Evolutionary conservation across 495 filamentous ascomycete genomes (phyloP), one percentile per base, ranked within the genome.

Genomic region (Friedmanniomyces simplex): DNA sequence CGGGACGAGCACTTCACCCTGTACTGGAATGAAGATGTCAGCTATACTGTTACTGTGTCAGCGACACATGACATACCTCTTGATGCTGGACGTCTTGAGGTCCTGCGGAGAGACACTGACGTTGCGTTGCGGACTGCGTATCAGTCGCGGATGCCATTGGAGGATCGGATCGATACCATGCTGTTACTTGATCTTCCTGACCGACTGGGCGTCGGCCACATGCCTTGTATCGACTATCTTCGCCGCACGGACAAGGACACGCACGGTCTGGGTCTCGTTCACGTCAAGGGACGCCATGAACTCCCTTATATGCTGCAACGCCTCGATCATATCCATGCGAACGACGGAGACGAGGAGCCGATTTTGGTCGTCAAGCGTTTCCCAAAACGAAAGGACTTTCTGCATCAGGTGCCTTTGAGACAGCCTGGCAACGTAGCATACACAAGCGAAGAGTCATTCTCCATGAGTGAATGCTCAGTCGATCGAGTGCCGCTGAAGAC

Each of bases 401-500:
- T 88, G 43, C 81, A 81, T 52, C 72, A 49, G 3, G 57, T 70
- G 2, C 30, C 21, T 28, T 7, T 26, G 18, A 11, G 60, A 60
- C 32, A 45, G 32, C 13, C 39, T n/a, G 43, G 18, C 2, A 66
- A 64, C 32, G 58, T 60, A 20, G 55, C 68, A 45, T 65, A 67
- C 43, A 69, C 60, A 12, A 48, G 55, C 21, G 26, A 58, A 21
- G 57, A 68, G 24, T 55, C 18, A 37, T 28, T 71, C 2, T 58
- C 64, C 4, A 58, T 64, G 1, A 41, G 53, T 2, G 58, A 71
- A 11, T 76, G 73, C 57, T 58, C 57, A 14, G 61, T 86, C 2
- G 81, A 86, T 57, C 75, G 66, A 24, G 70, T 89, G 1, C 84
- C 89, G 0, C 69, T 76, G 26, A 66, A 69, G 16, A 82, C 82